These are phyloP conservation scores for Evansstolkia leycettana DNA, from an alignment of 495 filamentous ascomycete species.

Conservation along the genomic window DNA sequence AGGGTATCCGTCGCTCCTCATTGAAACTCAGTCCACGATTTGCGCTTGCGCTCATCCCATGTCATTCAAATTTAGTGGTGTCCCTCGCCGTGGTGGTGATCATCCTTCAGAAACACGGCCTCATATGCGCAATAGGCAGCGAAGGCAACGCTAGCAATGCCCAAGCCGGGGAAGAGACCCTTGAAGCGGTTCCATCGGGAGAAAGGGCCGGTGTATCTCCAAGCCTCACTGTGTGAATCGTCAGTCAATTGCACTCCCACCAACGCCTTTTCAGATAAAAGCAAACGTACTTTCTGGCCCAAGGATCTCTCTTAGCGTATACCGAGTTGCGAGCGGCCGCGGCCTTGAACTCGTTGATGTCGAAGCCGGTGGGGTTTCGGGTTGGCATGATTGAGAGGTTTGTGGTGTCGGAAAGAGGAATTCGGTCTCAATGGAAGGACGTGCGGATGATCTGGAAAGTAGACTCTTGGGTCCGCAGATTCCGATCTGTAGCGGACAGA, in stretches of 20 bases:
- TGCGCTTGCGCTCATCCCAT: no score
- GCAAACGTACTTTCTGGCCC: conserved; percentile 53
- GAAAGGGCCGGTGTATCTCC: conserved; percentile 89
- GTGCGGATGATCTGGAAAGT: not conserved
- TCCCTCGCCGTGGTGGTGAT: conserved; percentile 43
- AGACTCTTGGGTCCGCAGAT: conserved; percentile 4
- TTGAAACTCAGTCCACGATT: no score
- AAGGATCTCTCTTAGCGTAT: conserved; percentile 64
- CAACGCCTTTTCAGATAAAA: no score
- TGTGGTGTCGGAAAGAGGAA: conserved; percentile 2
- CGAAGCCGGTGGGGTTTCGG: conserved; percentile 74
- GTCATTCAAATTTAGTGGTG: conserved; percentile 26
- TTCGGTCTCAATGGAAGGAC: conserved; percentile 1
- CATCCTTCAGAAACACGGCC: conserved; percentile 69
- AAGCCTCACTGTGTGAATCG: conserved; percentile 57
- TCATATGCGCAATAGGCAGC: conserved; percentile 80
- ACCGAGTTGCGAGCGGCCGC: conserved; percentile 47
- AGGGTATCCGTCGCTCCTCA: no score
- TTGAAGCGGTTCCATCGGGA: conserved; percentile 79
- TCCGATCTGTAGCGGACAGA: conserved; percentile 6
- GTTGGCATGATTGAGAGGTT: conserved; percentile 31
- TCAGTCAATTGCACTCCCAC: conserved; percentile 7
- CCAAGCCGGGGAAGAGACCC: conserved; percentile 74
- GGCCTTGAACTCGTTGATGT: conserved; percentile 57
- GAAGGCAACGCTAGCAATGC: conserved; percentile 85